A percentile compares a stretch with the other conserved stretches of the same genome.
Evolutionary conservation across 192 early-diverging fungal genomes (phyloP).

Genomic region (Kickxella alabastrina): DNA sequence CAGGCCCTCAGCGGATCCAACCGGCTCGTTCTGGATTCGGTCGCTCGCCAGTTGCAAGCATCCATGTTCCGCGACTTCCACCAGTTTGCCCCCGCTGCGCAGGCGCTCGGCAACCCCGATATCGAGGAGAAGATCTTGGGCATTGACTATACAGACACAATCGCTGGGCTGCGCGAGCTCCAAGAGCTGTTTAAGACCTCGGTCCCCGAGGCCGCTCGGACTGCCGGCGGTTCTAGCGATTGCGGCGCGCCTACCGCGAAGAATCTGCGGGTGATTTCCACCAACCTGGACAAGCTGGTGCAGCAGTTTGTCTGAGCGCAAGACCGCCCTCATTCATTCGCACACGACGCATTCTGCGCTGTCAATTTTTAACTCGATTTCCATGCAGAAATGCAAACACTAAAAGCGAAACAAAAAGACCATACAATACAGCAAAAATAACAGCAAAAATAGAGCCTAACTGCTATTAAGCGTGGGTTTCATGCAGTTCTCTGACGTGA

Average conservation of each 20-base stretch:
- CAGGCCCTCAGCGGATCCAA: slow-evolving; percentile 9
- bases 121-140: slow-evolving; percentile 26
- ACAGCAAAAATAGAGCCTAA: too few relatives aligned
- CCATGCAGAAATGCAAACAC: too few relatives aligned
- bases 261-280: slow-evolving; percentile 35
- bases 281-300: slow-evolving; percentile 26
- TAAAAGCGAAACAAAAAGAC: too few relatives aligned
- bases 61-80: slow-evolving; percentile 48
- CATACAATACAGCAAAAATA: too few relatives aligned
- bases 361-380: too few relatives aligned
- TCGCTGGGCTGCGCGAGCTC: slow-evolving; percentile 27
- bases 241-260: slow-evolving; percentile 38
- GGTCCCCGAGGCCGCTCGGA: background rate
- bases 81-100: slow-evolving; percentile 38
- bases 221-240: slow-evolving; percentile 1
- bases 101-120: slow-evolving; percentile 20
- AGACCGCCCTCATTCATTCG: too few relatives aligned
- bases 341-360: too few relatives aligned
- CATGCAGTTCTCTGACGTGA: too few relatives aligned
- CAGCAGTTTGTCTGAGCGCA: slow-evolving; percentile 19
- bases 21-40: slow-evolving; percentile 15
- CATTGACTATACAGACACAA: slow-evolving; percentile 13
- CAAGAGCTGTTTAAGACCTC: slow-evolving; percentile 14
- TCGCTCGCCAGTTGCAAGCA: slow-evolving; percentile 19
- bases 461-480: too few relatives aligned